Evolutionary conservation across 139 green algal species (phyloP).

Genomic region (Picochlorum costavermella): DNA sequence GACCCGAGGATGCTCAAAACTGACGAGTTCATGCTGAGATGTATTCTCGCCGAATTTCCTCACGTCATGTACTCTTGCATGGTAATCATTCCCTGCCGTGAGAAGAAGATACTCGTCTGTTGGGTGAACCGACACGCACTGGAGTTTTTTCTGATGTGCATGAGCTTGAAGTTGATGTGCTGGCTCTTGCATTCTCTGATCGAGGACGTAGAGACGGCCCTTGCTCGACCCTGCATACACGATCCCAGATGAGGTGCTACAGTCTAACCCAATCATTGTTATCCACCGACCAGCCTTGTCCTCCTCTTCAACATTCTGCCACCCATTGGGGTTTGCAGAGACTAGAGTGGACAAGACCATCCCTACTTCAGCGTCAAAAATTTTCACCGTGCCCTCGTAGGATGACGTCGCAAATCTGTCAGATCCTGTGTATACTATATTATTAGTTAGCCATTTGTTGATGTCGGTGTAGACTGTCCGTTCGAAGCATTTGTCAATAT

Average conservation of each 20-base stretch:
- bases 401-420: slow-evolving; percentile 27
- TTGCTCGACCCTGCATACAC: slow-evolving; percentile 56
- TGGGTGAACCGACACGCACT: slow-evolving; percentile 56
- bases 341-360: not conserved
- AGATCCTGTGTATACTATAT: slow-evolving; percentile 36
- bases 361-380: slow-evolving; percentile 13
- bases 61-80: slow-evolving; percentile 55
- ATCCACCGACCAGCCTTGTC: slow-evolving; percentile 15
- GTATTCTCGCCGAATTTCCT: slow-evolving; percentile 31
- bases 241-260: not conserved
- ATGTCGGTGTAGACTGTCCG: slow-evolving; percentile 55
- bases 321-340: not conserved
- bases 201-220: slow-evolving; percentile 49
- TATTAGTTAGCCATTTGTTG: slow-evolving; percentile 58
- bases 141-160: slow-evolving; percentile 46
- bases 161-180: slow-evolving; percentile 50
- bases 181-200: slow-evolving; percentile 23
- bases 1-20: slow-evolving; percentile 44
- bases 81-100: slow-evolving; percentile 72
- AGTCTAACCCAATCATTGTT: slow-evolving; percentile 24
- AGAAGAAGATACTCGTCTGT: slow-evolving; percentile 57
- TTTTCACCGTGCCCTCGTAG: slow-evolving; percentile 63
- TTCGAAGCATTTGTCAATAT: slow-evolving; percentile 70
- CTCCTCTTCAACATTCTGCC: not conserved
- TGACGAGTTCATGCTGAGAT: slow-evolving; percentile 15